Evolutionary conservation across 78 protist genomes (phyloP), one percentile per base, ranked within the genome.

Genomic region (Guillardia theta): DNA sequence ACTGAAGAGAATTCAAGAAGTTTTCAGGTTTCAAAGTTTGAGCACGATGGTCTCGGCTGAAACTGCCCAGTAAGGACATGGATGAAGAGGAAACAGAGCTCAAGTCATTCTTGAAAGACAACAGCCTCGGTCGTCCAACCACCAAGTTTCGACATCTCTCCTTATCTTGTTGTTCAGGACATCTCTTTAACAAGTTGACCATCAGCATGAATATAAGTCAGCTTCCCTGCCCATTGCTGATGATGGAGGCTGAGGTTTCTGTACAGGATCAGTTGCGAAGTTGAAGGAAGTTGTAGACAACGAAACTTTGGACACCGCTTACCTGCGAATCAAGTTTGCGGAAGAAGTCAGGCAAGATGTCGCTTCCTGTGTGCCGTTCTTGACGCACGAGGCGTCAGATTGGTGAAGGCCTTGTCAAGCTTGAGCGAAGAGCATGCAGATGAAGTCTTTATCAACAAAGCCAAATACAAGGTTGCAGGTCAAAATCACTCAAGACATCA

Each of bases 11-110:
- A 70, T 70, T 33, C 83, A 70, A 33, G 83, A 70, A 70, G 22
- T 4, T 1, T 70, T 70, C 41, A 70, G 70, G 70, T 58, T n/a
- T n/a, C n/a, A n/a, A n/a, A n/a, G n/a, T n/a, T n/a, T n/a, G n/a
- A n/a, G n/a, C n/a, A n/a, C n/a, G n/a, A n/a, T n/a, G n/a, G n/a
- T n/a, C n/a, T n/a, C n/a, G n/a, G n/a, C n/a, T n/a, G n/a, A n/a
- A n/a, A 30, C 70, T 58, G 70, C 70, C 39, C 70, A 58, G 83
- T 43, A 70, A 33, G 83, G 83, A 70, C 83, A 70, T 70, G 83
- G 83, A 70, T 1, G 41, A 24, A 24, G 83, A 70, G 36, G 83
- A 70, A 24, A 15, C 36, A 15, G 83, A 24, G 8, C 41, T 70
- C 27, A 70, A 70, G 36, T 22, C 33, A 1, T 70, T 70, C 41